A percentile compares a stretch with the other conserved stretches of the same genome.
phyloP scores from a whole-genome alignment of 1,284 basidiomycete species.

The Microstroma glucosiphilum region DNA sequence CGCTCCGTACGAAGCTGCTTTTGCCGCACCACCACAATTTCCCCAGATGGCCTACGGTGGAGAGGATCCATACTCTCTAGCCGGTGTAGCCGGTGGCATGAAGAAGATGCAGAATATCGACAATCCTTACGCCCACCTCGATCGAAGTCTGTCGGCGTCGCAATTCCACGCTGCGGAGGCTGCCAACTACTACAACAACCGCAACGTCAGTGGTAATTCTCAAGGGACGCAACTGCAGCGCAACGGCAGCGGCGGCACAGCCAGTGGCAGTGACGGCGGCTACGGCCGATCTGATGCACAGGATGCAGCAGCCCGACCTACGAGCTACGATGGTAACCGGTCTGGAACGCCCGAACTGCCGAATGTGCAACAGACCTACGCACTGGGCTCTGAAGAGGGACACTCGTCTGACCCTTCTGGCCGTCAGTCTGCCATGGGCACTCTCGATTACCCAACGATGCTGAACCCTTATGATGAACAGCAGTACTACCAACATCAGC shows the following conservation, averaged over 20 bases:
- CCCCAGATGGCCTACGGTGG: constrained; percentile 38
- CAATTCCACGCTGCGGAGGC: constrained; percentile 10
- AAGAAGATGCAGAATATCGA: constrained; percentile 25
- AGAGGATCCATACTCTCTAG: constrained; percentile 34
- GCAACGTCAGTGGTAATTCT: neutral
- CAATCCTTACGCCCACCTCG: constrained; percentile 44
- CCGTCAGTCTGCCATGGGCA: neutral
- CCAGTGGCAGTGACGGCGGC: neutral
- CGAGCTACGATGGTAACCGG: constrained; percentile 23
- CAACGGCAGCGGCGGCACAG: constrained; percentile 5
- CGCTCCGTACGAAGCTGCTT: constrained; percentile 6
- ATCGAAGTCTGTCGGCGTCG: constrained; percentile 15
- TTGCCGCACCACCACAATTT: constrained; percentile 28
- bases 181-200: constrained; percentile 1
- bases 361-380: constrained; percentile 40
- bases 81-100: constrained; percentile 29
- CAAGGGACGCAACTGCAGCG: constrained; percentile 1
- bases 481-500: neutral
- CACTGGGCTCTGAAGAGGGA: constrained; percentile 14
- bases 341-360: constrained; percentile 37
- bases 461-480: constrained; percentile 4
- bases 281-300: constrained; percentile 2
- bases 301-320: constrained; percentile 28
- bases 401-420: neutral
- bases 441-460: neutral